Conservation (phyloP, 257 asterid genomes). For the Rubia yunnanensis region DNA sequence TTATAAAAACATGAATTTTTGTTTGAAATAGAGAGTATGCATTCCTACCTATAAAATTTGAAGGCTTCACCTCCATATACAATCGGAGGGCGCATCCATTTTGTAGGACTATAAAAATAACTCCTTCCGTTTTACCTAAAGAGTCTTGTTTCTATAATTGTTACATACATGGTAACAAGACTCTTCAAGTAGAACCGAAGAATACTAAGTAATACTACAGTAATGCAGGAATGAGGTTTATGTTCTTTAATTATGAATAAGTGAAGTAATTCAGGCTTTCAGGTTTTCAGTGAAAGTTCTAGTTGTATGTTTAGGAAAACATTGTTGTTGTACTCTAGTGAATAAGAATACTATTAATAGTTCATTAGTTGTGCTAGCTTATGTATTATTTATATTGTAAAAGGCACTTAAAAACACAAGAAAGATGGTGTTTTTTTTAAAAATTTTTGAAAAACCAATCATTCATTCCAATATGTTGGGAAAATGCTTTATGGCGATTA, state of each 20-base stretch:
- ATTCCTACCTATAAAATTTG: background rate
- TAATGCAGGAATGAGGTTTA: background rate
- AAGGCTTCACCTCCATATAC: too few relatives aligned
- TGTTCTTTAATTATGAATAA: background rate
- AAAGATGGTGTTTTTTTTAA: too few relatives aligned
- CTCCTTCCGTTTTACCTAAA: background rate
- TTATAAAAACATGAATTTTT: background rate
- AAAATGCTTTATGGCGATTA: too few relatives aligned
- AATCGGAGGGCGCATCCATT: too few relatives aligned
- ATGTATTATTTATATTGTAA: too few relatives aligned
- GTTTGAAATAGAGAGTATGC: background rate
- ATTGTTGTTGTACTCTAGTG: background rate
- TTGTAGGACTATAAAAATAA: too few relatives aligned
- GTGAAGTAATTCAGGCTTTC: background rate
- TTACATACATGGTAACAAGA: background rate
- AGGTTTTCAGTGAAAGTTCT: background rate
- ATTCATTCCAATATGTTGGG: too few relatives aligned
- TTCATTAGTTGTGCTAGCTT: background rate
- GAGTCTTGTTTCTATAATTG: background rate
- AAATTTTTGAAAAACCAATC: too few relatives aligned
- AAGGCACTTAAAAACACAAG: background rate
- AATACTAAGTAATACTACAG: background rate
- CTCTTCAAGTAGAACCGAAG: background rate
- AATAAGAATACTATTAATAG: background rate
- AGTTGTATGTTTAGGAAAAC: background rate